Base-by-base conservation (phyloP, 2,329 filamentous ascomycete species). In the Ambrosiella cleistominuta region DNA sequence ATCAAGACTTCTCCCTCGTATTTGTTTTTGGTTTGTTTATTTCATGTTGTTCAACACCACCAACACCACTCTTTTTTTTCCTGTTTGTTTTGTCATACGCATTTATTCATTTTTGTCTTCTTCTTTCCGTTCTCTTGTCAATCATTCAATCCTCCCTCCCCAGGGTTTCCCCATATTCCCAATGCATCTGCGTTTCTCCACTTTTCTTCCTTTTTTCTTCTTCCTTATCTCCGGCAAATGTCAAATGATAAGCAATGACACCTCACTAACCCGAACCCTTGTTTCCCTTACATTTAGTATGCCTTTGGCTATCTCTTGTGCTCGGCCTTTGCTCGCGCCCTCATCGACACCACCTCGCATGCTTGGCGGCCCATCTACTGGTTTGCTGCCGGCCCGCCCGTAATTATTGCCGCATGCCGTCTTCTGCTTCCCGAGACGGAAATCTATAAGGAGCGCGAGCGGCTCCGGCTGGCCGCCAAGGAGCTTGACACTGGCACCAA, bases 301-400 rank as follows among this genome's bases (percentile, higher is more conserved):
- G 85, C 70, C 1, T 74, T 78, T 56, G 77, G 86, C 11, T 90
- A 89, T 66, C 74, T 86, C 1, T 70, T 80, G 9, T 74, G 74
- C 1, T 70, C 77, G 0, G 77, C 78, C 12, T 81, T 86, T 63
- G 70, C 79, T 9, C 74, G 81, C 7, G 87, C 75, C 3, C 76
- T 93, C 6, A 80, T 90, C 54, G 72, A 86, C 68, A 93, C 88
- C 0, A 91, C 88, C 0, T 68, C 80, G 0, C 83, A 94, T 66
- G 82, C 77, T 56, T 95, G 89, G 89, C 76, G 89, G 7, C 87
- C 88, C 0, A 74, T 95, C 0, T 95, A 83, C 74, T 95, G 89
- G 88, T 95, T 95, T 68, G 88, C 83, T 11, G 87, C 88, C 5
- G 79, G 83, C 42, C 86, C 87, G 0, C 89, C 89, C 0, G 76